Evolutionary conservation across 768 basidiomycete species (phyloP), one percentile per base, ranked within the genome.

Genomic region (Pisolithus marmoratus): DNA sequence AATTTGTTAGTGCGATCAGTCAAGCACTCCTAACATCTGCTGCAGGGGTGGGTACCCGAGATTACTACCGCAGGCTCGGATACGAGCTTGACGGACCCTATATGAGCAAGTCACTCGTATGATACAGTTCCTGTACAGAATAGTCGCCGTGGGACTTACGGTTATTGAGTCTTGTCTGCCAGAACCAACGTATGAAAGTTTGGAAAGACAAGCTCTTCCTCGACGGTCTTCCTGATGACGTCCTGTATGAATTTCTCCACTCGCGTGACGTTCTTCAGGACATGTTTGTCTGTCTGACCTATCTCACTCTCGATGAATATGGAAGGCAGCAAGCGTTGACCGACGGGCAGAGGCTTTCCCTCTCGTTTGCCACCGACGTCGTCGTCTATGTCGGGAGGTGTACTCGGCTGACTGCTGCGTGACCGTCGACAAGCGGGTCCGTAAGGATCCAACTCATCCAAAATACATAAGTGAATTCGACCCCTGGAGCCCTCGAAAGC

Each of bases 251-350:
- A 97, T 31, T 86, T 77, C 69, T 99, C 95, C 12, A 99, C 89
- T 52, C 95, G 83, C 4, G 90, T 91, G 23, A 97, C 95, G 58
- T 98, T 97, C 70, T 94, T 90, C 56, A 97, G 64, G 11, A 96
- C 90, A 72, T 98, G 94, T 57, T 94, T 95, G 65, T 97, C 94
- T 44, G 85, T 74, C 73, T 97, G 90, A 3, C 95, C 95, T 47
- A 98, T 95, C 74, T 97, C 94, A 62, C 90, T 93, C 70, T 98
- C 95, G 68, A 98, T 94, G 59, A 84, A 80, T 40, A 96, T 90
- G 12, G 83, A 81, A 0, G 91, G 91, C 20, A 99, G 72, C 14
- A 99, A 70, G 26, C 93, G 78, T 59, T 88, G 85, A 0, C 94
- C 93, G 6, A 88, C 77, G 1, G 90, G 87, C 12, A 88, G 71